Evolutionary conservation across 2,329 filamentous ascomycete genomes (phyloP), one percentile per base, ranked within the genome.

Genomic region (Aspergillus vadensis): DNA sequence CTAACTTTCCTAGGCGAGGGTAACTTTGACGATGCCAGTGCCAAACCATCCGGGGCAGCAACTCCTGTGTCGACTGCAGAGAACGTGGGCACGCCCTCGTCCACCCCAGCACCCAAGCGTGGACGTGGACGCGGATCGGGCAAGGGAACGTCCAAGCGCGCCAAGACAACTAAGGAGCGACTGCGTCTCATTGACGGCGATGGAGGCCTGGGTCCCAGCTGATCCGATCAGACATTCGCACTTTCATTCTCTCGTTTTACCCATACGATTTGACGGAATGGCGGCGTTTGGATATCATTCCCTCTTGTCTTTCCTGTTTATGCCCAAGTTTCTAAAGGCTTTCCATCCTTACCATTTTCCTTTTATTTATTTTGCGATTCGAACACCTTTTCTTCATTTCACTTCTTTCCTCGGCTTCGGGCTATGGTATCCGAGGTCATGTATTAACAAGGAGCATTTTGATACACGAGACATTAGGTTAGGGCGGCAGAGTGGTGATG

Each of bases 1-100:
- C 47, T 36, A 47, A 36, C n/a, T 50, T 44, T 47, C 63, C 56
- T 72, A 98, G 94, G 94, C 70, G 95, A 99, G 83, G 95, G 95
- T 62, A 88, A 97, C 75, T 99, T 99, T 78, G 94, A 98, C 69
- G 92, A 96, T 74, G 85, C 83, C 52, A 88, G 85, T 69, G 90
- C 88, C 67, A 95, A 96, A 72, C 86, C 87, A 23, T 96, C 91
- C 2, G 95, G 93, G 38, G 88, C 92, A 0, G 92, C 91, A 3
- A 97, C 95, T 1, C 93, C 92, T 0, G 84, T 90, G 10, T 86
- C 87, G 53, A 80, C 76, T 4, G 79, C 79, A 43, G 83, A 85
- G 15, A 73, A 75, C 19, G 74, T 84, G 36, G 72, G 76, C 67
- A 72, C 77, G 43, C 72, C 77, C 14, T 65, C 72, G n/a, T 67